These are phyloP conservation scores for Beauveria brongniartii DNA, from an alignment of 2,329 filamentous ascomycete genomes.

Conservation along the genomic window DNA sequence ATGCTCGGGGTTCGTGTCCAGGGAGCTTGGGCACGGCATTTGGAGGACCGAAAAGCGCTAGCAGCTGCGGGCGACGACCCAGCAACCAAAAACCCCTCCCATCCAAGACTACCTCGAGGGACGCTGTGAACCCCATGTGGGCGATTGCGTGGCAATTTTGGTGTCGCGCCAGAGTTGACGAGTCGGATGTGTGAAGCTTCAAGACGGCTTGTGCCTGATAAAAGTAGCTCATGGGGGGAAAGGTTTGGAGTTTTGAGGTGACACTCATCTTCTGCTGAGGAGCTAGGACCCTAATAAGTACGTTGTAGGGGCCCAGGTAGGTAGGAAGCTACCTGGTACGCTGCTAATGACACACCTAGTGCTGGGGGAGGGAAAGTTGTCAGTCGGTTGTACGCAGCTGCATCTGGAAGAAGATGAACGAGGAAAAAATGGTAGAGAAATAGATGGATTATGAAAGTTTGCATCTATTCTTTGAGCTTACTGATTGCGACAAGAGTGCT, in stretches of 20 bases:
- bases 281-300: background rate
- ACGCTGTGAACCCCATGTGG: slow-evolving; percentile 3
- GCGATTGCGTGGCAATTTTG: background rate
- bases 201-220: background rate
- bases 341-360: background rate
- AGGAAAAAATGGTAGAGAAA: background rate
- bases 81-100: background rate
- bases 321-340: too few relatives aligned
- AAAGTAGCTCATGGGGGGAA: background rate
- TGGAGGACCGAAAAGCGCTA: background rate
- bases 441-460: background rate
- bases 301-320: too few relatives aligned
- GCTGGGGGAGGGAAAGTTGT: background rate
- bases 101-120: background rate
- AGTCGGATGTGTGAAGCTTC: background rate
- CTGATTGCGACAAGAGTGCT: background rate
- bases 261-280: background rate
- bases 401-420: background rate
- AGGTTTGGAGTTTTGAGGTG: background rate
- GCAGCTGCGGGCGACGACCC: background rate
- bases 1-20: background rate
- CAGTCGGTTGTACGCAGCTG: background rate
- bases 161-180: background rate
- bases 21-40: slow-evolving; percentile 4
- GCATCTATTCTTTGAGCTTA: background rate